Conservation (phyloP, 345 rosid genomes). For the Rhodomyrtus tomentosa region DNA sequence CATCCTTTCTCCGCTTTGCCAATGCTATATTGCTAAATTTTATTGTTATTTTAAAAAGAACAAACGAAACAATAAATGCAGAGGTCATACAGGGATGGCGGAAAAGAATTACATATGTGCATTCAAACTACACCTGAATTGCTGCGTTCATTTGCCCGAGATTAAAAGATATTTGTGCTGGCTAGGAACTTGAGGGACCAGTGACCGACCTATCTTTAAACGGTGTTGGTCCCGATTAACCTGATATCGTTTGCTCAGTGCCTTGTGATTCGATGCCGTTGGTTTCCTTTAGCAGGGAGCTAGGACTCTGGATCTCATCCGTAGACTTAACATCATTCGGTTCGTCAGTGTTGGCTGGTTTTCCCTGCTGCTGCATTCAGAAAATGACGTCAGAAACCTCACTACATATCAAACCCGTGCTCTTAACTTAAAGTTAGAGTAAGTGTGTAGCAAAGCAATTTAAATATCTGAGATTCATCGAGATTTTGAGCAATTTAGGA, state of each 20-base stretch:
- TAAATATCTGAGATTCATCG: not conserved
- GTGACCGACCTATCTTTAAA: not conserved
- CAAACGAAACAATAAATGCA: constrained; percentile 19
- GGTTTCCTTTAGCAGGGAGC: constrained; percentile 18
- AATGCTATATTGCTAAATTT: not conserved
- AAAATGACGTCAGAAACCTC: not conserved
- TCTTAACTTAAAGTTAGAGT: not conserved
- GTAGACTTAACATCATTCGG: constrained; percentile 37
- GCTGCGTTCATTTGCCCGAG: not conserved
- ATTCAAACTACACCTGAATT: not conserved
- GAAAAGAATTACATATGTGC: not conserved
- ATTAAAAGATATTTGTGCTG: not conserved
- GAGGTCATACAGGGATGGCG: not conserved
- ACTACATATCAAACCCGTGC: not conserved
- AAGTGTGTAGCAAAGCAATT: not conserved
- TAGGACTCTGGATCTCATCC: constrained; percentile 20
- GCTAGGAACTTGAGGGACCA: not conserved
- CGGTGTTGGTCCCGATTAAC: not conserved
- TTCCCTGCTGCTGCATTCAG: constrained; percentile 21
- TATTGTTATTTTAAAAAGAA: constrained; percentile 15
- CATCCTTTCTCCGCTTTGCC: constrained; percentile 11
- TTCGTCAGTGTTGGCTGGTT: constrained; percentile 18
- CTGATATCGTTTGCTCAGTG: constrained; percentile 12
- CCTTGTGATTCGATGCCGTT: constrained; percentile 19
- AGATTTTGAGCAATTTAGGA: not conserved